Conservation (phyloP, 306 rosid species). For the Rosa rugosa region DNA sequence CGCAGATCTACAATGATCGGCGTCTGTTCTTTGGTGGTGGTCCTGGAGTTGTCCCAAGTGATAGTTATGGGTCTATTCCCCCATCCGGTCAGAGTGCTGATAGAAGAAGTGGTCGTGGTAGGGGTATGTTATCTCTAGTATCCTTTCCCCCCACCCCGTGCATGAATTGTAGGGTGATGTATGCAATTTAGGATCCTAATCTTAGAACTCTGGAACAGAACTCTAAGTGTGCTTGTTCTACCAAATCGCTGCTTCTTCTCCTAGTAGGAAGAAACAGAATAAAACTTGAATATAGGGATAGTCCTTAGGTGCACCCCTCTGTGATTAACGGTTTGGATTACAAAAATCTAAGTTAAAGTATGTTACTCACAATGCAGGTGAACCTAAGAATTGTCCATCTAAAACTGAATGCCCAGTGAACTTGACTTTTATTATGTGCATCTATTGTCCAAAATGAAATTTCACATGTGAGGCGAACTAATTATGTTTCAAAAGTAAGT, state of each 20-base stretch:
- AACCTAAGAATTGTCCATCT: neutral
- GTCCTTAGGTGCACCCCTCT: neutral
- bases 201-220: neutral
- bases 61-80: conserved; percentile 61
- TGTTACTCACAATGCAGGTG: neutral
- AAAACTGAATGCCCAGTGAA: neutral
- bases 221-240: neutral
- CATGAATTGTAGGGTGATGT: neutral
- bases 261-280: neutral
- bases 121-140: conserved; percentile 59
- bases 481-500: neutral
- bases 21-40: conserved; percentile 92
- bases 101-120: conserved; percentile 76
- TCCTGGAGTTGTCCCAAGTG: conserved; percentile 79
- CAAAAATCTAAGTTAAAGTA: neutral
- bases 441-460: neutral
- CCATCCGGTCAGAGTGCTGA: conserved; percentile 63
- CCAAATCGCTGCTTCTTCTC: neutral
- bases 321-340: neutral
- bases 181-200: neutral
- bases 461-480: neutral
- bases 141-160: neutral
- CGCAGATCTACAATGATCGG: conserved; percentile 88
- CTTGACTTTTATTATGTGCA: neutral
- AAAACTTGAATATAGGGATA: neutral